A percentile compares a stretch with the other conserved stretches of the same genome.
Conservation (phyloP, 352 stramenopile genomes). For the Pythium brachiatum region DNA sequence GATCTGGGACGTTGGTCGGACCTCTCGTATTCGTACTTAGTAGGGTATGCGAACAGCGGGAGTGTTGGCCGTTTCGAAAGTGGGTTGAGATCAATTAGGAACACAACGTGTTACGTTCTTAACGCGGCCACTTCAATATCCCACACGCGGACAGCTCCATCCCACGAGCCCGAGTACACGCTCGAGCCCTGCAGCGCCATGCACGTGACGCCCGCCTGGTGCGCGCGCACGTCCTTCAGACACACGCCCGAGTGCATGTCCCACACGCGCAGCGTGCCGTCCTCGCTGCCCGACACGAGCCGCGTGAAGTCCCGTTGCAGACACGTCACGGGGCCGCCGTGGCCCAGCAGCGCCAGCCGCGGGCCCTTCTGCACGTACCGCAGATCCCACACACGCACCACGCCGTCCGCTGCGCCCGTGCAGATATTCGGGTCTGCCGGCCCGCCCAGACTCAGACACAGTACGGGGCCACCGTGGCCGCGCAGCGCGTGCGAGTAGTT, state of each 20-base stretch:
- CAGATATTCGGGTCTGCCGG: conserved; percentile 77
- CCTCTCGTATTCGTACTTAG: not conserved
- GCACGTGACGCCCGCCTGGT: conserved; percentile 64
- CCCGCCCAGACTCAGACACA: conserved; percentile 67
- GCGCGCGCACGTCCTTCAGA: conserved; percentile 49
- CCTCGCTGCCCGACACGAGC: conserved; percentile 73
- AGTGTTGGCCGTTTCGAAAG: conserved; percentile 15
- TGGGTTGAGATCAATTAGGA: conserved; percentile 8
- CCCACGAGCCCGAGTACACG: conserved; percentile 74
- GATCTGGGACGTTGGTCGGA: not conserved
- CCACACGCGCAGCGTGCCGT: conserved; percentile 70
- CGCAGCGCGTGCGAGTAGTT: conserved; percentile 55
- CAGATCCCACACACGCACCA: conserved; percentile 82
- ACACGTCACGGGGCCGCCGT: conserved; percentile 52
- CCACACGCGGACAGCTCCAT: conserved; percentile 68
- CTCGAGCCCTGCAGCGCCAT: conserved; percentile 58
- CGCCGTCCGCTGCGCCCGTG: conserved; percentile 64
- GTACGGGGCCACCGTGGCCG: conserved; percentile 63
- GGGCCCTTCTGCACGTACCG: conserved; percentile 69
- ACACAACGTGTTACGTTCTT: conserved; percentile 1
- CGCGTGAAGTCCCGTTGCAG: conserved; percentile 81
- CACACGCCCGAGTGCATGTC: conserved; percentile 79
- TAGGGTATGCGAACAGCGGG: not conserved
- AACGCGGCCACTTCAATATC: conserved; percentile 41
- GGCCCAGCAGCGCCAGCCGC: conserved; percentile 51